Percentiles rank a stretch among this genome's conserved stretches.
These are phyloP conservation scores for Candida khao-thaluensis DNA, from an alignment of 805 yeast genomes.

Conservation along the genomic window DNA sequence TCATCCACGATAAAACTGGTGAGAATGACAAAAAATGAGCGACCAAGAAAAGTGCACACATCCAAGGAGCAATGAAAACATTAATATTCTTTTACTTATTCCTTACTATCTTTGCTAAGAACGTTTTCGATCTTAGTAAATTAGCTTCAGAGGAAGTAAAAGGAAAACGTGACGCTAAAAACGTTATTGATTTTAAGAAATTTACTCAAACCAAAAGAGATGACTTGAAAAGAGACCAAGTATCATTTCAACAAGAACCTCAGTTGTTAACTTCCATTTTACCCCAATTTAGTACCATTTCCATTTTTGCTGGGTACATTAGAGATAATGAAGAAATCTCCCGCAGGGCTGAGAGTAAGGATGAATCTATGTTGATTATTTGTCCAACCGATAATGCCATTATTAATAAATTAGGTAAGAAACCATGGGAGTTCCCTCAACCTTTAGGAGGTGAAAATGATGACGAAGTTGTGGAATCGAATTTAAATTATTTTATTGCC, in stretches of 20 bases:
- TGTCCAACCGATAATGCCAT: constrained; percentile 70
- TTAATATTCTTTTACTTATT: neutral
- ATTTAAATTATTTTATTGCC: constrained; percentile 57
- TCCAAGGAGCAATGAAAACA: constrained; percentile 1
- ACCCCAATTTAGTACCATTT: constrained; percentile 40
- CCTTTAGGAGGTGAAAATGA: constrained; percentile 41
- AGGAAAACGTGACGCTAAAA: constrained; percentile 19
- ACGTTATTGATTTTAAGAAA: constrained; percentile 12
- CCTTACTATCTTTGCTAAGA: constrained; percentile 11
- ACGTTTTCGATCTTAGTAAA: constrained; percentile 13
- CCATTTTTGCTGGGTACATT: constrained; percentile 68
- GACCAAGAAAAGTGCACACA: too few species aligned
- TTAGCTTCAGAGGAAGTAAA: neutral
- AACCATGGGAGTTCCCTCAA: constrained; percentile 84
- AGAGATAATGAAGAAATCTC: constrained; percentile 58
- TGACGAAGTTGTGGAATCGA: constrained; percentile 49
- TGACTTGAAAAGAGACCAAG: constrained; percentile 12
- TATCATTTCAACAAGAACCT: constrained; percentile 15
- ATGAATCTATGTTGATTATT: constrained; percentile 52
- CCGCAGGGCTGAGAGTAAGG: constrained; percentile 44
- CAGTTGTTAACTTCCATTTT: constrained; percentile 33
- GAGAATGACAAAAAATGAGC: too few species aligned
- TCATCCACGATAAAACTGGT: too few species aligned
- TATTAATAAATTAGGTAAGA: constrained; percentile 44
- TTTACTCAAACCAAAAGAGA: constrained; percentile 10